These are phyloP conservation scores for Diutina neorugosa DNA, from an alignment of 1,139 yeast species.

Conservation along the genomic window DNA sequence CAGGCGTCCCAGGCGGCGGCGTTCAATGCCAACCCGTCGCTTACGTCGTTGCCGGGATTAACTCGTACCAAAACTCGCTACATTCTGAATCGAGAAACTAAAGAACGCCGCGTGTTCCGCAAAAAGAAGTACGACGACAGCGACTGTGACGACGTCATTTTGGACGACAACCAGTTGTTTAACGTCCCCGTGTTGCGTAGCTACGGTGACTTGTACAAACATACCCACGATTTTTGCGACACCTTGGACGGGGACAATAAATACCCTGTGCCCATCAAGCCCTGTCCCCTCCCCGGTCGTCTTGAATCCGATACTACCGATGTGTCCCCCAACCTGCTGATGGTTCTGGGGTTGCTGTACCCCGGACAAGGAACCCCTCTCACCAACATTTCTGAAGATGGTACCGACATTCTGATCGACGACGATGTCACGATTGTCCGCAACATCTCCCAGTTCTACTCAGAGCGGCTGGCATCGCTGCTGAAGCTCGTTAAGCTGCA, in stretches of 20 bases:
- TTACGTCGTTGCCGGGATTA: conserved; percentile 8
- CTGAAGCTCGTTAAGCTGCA: conserved; percentile 20
- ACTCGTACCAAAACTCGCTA: conserved; percentile 26
- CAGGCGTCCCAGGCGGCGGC: neutral
- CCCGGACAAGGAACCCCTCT: neutral
- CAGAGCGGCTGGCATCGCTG: conserved; percentile 24
- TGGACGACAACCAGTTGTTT: conserved; percentile 27
- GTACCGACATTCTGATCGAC: conserved; percentile 7
- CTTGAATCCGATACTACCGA: neutral
- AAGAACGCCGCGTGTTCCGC: conserved; percentile 26
- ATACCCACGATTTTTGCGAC: conserved; percentile 4
- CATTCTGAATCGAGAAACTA: conserved; percentile 24
- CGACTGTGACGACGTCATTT: conserved; percentile 31
- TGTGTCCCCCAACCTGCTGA: neutral
- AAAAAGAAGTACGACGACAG: conserved; percentile 33
- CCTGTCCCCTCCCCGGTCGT: neutral
- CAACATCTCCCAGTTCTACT: conserved; percentile 27
- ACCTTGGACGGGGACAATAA: neutral
- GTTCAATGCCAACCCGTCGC: neutral
- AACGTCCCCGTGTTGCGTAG: conserved; percentile 34
- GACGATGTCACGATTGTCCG: conserved; percentile 24
- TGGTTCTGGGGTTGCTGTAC: neutral
- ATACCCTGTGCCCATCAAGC: neutral
- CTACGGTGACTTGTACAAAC: conserved; percentile 22
- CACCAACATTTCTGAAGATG: neutral